Evolutionary conservation across 306 rosid species (phyloP).

Genomic region (Cicer cuneatum): DNA sequence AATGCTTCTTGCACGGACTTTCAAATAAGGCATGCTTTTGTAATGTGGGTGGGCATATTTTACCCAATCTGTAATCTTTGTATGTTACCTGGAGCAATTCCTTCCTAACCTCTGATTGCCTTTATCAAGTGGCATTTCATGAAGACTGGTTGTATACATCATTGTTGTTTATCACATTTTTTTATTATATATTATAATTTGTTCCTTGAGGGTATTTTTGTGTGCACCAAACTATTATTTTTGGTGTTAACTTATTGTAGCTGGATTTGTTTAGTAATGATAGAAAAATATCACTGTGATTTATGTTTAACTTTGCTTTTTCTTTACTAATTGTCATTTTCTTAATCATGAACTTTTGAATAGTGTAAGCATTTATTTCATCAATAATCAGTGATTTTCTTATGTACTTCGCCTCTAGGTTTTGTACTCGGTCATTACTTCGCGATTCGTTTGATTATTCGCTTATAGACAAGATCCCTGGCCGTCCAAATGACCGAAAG

Average conservation of each 20-base stretch:
- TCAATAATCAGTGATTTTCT: neutral
- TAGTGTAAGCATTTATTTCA: slow-evolving; percentile 23
- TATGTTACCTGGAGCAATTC: slow-evolving; percentile 1
- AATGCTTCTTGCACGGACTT: slow-evolving; percentile 5
- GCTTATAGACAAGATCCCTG: slow-evolving; percentile 91
- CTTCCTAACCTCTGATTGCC: neutral
- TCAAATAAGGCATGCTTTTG: slow-evolving; percentile 13
- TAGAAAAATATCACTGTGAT: slow-evolving; percentile 17
- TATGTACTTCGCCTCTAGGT: slow-evolving; percentile 62
- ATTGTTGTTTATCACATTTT: neutral
- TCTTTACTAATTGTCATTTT: slow-evolving; percentile 7
- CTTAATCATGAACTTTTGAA: slow-evolving; percentile 20
- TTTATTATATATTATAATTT: neutral
- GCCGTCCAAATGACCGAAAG: slow-evolving; percentile 94
- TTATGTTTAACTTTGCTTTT: slow-evolving; percentile 24
- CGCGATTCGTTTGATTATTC: slow-evolving; percentile 80
- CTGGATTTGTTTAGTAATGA: slow-evolving; percentile 8
- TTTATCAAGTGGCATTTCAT: slow-evolving; percentile 33
- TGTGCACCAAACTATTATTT: slow-evolving; percentile 18
- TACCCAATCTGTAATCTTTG: neutral
- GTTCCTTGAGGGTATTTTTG: slow-evolving; percentile 6
- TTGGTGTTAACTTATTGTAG: neutral
- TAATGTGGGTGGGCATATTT: neutral
- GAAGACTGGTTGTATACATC: slow-evolving; percentile 10
- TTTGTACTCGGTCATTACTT: slow-evolving; percentile 86